These are phyloP conservation scores for Macrolepiota dolichaula DNA, from an alignment of 768 basidiomycete genomes.

Conservation along the genomic window DNA sequence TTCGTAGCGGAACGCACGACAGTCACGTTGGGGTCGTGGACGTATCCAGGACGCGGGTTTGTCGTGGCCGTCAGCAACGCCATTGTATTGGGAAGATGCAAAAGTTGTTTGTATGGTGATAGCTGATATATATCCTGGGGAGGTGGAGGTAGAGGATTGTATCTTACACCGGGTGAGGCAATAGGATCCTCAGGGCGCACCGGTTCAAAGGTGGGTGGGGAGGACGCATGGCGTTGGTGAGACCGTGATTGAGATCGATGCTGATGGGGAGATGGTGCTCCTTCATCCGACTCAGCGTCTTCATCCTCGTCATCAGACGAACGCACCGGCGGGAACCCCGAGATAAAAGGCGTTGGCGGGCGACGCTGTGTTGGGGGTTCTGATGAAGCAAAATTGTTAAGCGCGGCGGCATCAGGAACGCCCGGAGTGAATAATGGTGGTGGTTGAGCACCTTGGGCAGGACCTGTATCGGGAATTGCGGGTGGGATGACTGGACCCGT, in stretches of 20 bases:
- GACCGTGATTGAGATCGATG: neutral
- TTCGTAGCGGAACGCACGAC: conserved; percentile 4
- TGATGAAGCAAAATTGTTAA: conserved; percentile 11
- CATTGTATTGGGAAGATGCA: conserved; percentile 48
- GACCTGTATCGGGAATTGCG: neutral
- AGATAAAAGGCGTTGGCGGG: conserved; percentile 27
- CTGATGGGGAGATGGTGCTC: conserved; percentile 11
- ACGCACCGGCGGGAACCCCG: conserved; percentile 12
- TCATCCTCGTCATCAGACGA: conserved; percentile 18
- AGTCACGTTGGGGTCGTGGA: neutral
- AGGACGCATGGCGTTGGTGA: neutral
- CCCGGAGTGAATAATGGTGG: conserved; percentile 16
- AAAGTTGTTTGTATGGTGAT: conserved; percentile 53
- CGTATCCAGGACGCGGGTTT: neutral
- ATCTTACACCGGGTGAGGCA: conserved; percentile 19
- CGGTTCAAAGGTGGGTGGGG: conserved; percentile 15
- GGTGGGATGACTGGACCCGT: conserved; percentile 15
- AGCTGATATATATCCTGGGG: conserved; percentile 58
- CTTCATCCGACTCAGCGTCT: conserved; percentile 15
- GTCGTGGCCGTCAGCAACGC: conserved; percentile 21
- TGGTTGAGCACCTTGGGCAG: conserved; percentile 12
- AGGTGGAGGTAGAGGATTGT: conserved; percentile 62
- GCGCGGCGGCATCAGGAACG: conserved; percentile 1
- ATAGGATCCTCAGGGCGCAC: conserved; percentile 19
- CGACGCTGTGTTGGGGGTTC: conserved; percentile 14